Base-by-base conservation (phyloP, 495 filamentous ascomycete species). In the Neurospora tetraspora region DNA sequence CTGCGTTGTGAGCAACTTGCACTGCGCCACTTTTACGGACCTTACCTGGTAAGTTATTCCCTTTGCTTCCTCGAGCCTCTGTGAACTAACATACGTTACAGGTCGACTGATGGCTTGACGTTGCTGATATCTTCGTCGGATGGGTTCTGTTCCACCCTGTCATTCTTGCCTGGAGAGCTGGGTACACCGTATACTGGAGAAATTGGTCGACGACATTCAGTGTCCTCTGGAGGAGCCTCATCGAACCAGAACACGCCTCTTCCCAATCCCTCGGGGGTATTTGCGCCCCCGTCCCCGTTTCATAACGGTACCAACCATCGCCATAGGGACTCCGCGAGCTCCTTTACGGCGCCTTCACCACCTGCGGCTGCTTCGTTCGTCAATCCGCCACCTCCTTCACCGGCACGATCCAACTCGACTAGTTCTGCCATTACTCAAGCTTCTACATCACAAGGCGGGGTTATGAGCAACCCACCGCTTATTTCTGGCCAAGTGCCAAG, bases 1-100 rank as follows among this genome's bases (percentile, higher is more conserved):
- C 37, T 96, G 92, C 80, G 83, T 97, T 20, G 94, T 98, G 27
- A 98, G 93, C 87, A 99, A 99, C 77, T 78, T 99, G 69, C 96
- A 99, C 75, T 97, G 93, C 80, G 94, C 96, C 8, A 97, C 94
- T 1, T 99, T 99, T 77, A 98, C 96, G 2, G 96, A 99, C 82
- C 81, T 99, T 73, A 91, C 92, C 31, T 99, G 96, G 96, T 98
- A 87, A 80, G 89, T 82, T 53, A 9, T 70, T 40, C 11, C 38
- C 11, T 34, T 18, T 40, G 10, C 68, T 10, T 70, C 18, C 11
- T 38, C 69, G 71, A 59, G 47, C 47, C 20, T 45, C 14, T 40
- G 59, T 45, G 6, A 43, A 42, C 73, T 83, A 77, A 82, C 80
- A 73, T 74, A 77, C 36, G 20, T n/a, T 73, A n/a, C 74, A 98